Conservation (phyloP, 2,329 filamentous ascomycete genomes). For the Ophiostoma piceae region DNA sequence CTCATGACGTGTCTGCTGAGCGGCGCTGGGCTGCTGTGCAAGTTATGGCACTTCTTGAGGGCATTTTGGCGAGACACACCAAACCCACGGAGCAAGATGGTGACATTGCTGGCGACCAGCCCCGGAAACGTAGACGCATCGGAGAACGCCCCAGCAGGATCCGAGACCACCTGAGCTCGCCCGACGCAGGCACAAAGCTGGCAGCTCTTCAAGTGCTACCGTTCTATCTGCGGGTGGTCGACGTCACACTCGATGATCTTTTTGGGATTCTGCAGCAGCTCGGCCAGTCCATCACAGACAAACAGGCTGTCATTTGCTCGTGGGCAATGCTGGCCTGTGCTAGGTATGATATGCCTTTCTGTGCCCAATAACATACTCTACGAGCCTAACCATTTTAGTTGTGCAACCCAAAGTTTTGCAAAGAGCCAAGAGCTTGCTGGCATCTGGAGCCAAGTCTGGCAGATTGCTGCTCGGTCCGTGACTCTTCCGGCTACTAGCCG, state of each 20-base stretch:
- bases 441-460: conserved; percentile 71
- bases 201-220: conserved; percentile 54
- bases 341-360: conserved; percentile 42
- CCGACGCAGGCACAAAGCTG: conserved; percentile 42
- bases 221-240: conserved; percentile 48
- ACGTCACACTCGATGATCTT: conserved; percentile 48
- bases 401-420: conserved; percentile 42
- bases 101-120: conserved; percentile 39
- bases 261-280: conserved; percentile 54
- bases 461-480: conserved; percentile 64
- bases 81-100: conserved; percentile 17
- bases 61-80: conserved; percentile 37
- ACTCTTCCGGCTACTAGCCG: conserved; percentile 67
- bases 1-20: conserved; percentile 51
- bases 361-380: neutral
- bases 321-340: conserved; percentile 84
- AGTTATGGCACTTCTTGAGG: conserved; percentile 54
- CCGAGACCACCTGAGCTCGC: conserved; percentile 44
- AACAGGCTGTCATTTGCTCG: conserved; percentile 59
- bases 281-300: conserved; percentile 58
- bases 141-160: conserved; percentile 43
- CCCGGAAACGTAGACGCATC: conserved; percentile 49
- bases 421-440: conserved; percentile 38
- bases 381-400: conserved; percentile 26
- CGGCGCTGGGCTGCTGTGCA: conserved; percentile 57